phyloP scores from a whole-genome alignment of 441 rosid genomes.

The Erysimum cheiri region DNA sequence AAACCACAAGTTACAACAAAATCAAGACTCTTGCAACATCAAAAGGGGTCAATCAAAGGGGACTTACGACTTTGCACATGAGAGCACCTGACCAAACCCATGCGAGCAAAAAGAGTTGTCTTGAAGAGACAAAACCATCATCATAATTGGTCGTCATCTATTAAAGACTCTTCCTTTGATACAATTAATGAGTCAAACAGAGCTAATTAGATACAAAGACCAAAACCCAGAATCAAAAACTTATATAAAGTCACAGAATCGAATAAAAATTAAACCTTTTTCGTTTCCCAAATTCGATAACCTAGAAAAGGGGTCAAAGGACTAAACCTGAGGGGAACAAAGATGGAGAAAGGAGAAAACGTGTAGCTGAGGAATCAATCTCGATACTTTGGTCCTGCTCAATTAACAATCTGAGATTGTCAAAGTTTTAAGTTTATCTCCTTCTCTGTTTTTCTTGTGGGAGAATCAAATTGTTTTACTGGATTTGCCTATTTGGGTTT shows the following conservation, averaged over 20 bases:
- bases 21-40: conserved; percentile 9
- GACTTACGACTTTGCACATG: conserved; percentile 70
- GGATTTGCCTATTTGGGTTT: conserved; percentile 14
- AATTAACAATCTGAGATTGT: conserved; percentile 19
- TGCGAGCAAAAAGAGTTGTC: conserved; percentile 48
- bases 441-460: conserved; percentile 1
- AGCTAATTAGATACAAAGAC: conserved; percentile 6
- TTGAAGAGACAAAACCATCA: conserved; percentile 32
- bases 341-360: conserved; percentile 18
- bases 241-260: conserved; percentile 9
- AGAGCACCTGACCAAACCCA: conserved; percentile 58
- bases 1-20: background rate
- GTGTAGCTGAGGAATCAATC: conserved; percentile 31
- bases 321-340: conserved; percentile 27
- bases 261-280: background rate
- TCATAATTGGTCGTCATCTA: conserved; percentile 32
- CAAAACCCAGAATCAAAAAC: conserved; percentile 11
- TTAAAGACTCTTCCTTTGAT: conserved; percentile 33
- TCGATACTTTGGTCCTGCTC: background rate
- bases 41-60: background rate
- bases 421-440: conserved; percentile 10
- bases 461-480: background rate
- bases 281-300: conserved; percentile 11
- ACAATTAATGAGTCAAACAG: conserved; percentile 3
- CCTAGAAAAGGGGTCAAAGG: conserved; percentile 34